A percentile compares a stretch with the other conserved stretches of the same genome.
Evolutionary conservation across 2,329 filamentous ascomycete species (phyloP).

Genomic region (Paracorniculantispora psalliotae): DNA sequence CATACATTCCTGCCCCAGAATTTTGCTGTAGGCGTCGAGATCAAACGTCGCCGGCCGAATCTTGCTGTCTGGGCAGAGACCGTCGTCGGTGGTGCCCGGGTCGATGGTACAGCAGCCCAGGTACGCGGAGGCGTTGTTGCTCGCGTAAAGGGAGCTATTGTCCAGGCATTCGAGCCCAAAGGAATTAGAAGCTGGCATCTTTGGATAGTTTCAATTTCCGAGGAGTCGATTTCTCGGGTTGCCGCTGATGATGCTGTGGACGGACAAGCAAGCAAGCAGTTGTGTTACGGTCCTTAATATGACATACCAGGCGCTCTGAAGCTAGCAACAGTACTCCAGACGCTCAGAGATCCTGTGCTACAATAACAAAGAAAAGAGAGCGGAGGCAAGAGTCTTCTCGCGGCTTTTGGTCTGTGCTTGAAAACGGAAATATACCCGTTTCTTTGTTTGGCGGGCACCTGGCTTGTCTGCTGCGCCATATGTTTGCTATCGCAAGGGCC

Average conservation of each 20-base stretch:
- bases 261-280: neutral
- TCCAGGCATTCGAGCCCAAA: slow-evolving; percentile 28
- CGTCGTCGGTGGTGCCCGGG: slow-evolving; percentile 27
- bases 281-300: neutral
- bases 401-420: neutral
- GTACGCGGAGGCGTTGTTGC: slow-evolving; percentile 27
- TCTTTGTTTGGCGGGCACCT: neutral
- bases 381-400: neutral
- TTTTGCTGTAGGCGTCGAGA: slow-evolving; percentile 19
- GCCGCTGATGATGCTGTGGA: neutral
- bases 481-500: neutral
- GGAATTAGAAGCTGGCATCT: neutral
- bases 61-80: slow-evolving; percentile 28
- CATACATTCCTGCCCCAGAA: slow-evolving; percentile 29
- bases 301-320: no score
- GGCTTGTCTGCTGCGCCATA: neutral
- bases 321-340: no score
- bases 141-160: slow-evolving; percentile 33
- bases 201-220: neutral
- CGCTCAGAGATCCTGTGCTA: neutral
- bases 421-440: neutral
- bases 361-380: neutral
- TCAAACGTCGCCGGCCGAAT: slow-evolving; percentile 27
- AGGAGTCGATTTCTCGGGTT: neutral
- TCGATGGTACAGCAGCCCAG: slow-evolving; percentile 37